Conservation (phyloP, 2,329 filamentous ascomycete species). For the Fusarium sarcochroum region DNA sequence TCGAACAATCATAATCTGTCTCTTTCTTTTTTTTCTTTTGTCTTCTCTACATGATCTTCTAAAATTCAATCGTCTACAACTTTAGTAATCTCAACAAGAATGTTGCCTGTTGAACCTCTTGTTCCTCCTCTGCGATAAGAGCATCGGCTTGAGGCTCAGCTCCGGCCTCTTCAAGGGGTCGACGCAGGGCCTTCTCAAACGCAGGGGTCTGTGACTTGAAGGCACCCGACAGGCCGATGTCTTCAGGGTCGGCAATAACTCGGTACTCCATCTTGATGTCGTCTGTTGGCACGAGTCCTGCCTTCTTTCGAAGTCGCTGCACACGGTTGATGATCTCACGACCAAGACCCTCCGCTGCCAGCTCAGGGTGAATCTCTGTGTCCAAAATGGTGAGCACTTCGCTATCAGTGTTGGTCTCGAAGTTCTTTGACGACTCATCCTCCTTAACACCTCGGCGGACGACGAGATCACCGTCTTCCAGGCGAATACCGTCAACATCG, state of each 20-base stretch:
- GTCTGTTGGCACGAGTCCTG: conserved; percentile 89
- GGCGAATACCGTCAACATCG: conserved; percentile 85
- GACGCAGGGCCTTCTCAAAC: conserved; percentile 83
- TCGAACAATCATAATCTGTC: conserved; percentile 27
- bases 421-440: conserved; percentile 76
- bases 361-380: conserved; percentile 82
- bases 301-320: conserved; percentile 93
- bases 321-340: conserved; percentile 95
- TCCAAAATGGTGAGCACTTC: conserved; percentile 95
- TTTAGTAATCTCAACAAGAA: conserved; percentile 83
- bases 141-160: conserved; percentile 43
- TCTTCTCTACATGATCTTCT: conserved; percentile 24
- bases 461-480: conserved; percentile 84
- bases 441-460: conserved; percentile 84
- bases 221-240: conserved; percentile 77
- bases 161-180: conserved; percentile 73
- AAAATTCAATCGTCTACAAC: conserved; percentile 63
- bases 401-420: conserved; percentile 90
- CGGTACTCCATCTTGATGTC: conserved; percentile 96
- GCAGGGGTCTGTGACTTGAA: conserved; percentile 76
- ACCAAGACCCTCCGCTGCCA: conserved; percentile 89
- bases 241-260: conserved; percentile 83
- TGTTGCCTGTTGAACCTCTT: conserved; percentile 86
- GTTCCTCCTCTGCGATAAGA: conserved; percentile 85
- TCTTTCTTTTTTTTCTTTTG: conserved; percentile 20